These are phyloP conservation scores for Cytospora mali DNA, from an alignment of 2,329 filamentous ascomycete species.

Conservation along the genomic window DNA sequence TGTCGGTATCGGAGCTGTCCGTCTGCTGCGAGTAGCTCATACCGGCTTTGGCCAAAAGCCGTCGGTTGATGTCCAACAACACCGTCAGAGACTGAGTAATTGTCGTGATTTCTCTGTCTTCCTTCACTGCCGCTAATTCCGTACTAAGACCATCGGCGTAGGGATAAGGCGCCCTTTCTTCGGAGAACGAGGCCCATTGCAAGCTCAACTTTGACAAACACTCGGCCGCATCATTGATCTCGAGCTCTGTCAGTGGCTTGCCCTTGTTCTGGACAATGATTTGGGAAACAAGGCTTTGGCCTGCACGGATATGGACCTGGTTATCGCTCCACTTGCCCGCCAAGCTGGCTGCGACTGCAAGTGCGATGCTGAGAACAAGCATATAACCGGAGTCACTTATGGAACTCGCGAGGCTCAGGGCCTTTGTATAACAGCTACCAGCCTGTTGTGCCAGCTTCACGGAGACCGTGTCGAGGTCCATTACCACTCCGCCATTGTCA, in stretches of 20 bases:
- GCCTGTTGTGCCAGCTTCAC: slow-evolving; percentile 34
- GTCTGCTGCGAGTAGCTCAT: neutral
- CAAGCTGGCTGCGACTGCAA: slow-evolving; percentile 38
- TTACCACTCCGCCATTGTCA: neutral
- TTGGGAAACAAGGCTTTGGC: slow-evolving; percentile 33
- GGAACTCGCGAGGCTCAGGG: slow-evolving; percentile 35
- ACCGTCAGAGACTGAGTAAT: slow-evolving; percentile 26
- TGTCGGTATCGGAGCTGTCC: neutral
- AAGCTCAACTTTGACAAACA: slow-evolving; percentile 38
- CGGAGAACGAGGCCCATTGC: slow-evolving; percentile 40
- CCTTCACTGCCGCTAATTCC: neutral
- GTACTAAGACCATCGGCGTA: slow-evolving; percentile 25
- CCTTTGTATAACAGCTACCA: slow-evolving; percentile 33
- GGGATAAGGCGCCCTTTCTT: slow-evolving; percentile 37
- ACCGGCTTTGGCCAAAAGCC: slow-evolving; percentile 19
- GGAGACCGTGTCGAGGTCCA: neutral
- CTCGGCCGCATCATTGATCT: slow-evolving; percentile 29
- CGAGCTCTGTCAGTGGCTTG: slow-evolving; percentile 13
- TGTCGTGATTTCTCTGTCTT: slow-evolving; percentile 7
- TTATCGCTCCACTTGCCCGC: slow-evolving; percentile 38
- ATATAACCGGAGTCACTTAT: slow-evolving; percentile 35
- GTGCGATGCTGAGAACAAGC: slow-evolving; percentile 38
- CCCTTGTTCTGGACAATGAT: neutral
- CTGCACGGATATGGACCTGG: slow-evolving; percentile 38
- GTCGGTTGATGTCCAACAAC: slow-evolving; percentile 28